Evolutionary conservation across 2,329 filamentous ascomycete genomes (phyloP).

Genomic region (Fusarium devonianum): DNA sequence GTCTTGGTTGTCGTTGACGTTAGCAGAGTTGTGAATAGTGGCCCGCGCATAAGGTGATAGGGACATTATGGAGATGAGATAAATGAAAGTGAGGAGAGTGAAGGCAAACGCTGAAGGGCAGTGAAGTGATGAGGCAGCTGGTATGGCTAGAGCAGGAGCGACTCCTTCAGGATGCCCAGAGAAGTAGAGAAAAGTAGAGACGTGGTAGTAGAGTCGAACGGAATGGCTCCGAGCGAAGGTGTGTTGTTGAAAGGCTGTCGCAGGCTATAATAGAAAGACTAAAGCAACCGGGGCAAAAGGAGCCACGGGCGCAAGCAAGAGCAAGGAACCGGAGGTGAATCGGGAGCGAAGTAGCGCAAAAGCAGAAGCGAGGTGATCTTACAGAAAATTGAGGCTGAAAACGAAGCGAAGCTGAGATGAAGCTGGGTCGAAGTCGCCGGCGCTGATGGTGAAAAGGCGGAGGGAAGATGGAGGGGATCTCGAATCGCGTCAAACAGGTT

Average conservation of each 20-base stretch:
- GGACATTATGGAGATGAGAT: slow-evolving; percentile 13
- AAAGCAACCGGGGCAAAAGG: slow-evolving; percentile 12
- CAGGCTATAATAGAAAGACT: slow-evolving; percentile 4
- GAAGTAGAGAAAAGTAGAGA: background rate
- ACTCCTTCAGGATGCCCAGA: background rate
- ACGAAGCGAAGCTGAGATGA: slow-evolving; percentile 7
- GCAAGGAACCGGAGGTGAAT: slow-evolving; percentile 8
- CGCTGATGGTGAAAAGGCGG: slow-evolving; percentile 12
- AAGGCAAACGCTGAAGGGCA: slow-evolving; percentile 4
- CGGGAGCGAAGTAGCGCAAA: background rate
- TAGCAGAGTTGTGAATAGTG: slow-evolving; percentile 16
- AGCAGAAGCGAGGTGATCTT: slow-evolving; percentile 9
- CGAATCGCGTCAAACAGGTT: slow-evolving; percentile 11
- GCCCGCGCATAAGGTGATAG: slow-evolving; percentile 11
- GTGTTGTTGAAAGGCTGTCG: slow-evolving; percentile 1
- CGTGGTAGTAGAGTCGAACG: slow-evolving; percentile 1
- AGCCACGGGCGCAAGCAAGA: slow-evolving; percentile 11
- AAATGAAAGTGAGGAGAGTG: slow-evolving; percentile 2
- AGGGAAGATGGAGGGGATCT: slow-evolving; percentile 3
- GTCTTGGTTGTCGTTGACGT: slow-evolving; percentile 16
- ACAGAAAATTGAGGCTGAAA: slow-evolving; percentile 11
- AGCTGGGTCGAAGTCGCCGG: slow-evolving; percentile 13
- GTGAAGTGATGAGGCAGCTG: background rate
- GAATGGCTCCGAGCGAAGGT: slow-evolving; percentile 1
- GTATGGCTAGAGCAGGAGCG: slow-evolving; percentile 8